Conservation (phyloP, 73 alveolate genomes). For the Tetrahymena thermophila region DNA sequence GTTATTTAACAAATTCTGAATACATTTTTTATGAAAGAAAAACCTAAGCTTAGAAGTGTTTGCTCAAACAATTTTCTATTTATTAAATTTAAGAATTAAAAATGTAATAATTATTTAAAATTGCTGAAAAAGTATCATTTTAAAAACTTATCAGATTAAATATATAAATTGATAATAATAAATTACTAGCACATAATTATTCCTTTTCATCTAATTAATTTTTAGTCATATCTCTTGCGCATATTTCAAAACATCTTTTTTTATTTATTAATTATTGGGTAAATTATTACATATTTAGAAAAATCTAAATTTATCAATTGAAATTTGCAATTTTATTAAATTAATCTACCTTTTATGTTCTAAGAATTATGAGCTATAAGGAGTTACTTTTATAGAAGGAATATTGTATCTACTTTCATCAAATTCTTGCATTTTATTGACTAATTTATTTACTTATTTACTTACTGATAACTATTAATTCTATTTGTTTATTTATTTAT, state of each 20-base stretch:
- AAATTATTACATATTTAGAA: too few species aligned
- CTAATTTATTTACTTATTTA: background rate
- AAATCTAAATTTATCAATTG: too few species aligned
- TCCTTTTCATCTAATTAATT: background rate
- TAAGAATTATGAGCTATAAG: background rate
- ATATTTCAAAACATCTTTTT: background rate
- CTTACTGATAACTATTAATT: background rate
- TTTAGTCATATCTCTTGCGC: background rate
- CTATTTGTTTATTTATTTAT: background rate
- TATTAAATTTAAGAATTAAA: background rate
- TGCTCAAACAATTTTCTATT: background rate
- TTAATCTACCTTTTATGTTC: background rate
- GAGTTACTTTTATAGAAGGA: background rate
- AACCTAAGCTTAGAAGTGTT: background rate
- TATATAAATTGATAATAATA: background rate
- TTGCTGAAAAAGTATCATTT: background rate
- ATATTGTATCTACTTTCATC: background rate
- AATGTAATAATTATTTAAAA: background rate
- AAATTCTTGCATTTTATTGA: background rate
- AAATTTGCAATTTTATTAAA: background rate
- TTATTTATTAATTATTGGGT: background rate
- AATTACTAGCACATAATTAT: background rate
- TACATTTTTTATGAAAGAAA: background rate
- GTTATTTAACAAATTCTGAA: background rate
- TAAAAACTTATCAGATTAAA: background rate